Evolutionary conservation across 2,329 filamentous ascomycete genomes (phyloP), one percentile per base, ranked within the genome.

Genomic region (Alternaria rosae): DNA sequence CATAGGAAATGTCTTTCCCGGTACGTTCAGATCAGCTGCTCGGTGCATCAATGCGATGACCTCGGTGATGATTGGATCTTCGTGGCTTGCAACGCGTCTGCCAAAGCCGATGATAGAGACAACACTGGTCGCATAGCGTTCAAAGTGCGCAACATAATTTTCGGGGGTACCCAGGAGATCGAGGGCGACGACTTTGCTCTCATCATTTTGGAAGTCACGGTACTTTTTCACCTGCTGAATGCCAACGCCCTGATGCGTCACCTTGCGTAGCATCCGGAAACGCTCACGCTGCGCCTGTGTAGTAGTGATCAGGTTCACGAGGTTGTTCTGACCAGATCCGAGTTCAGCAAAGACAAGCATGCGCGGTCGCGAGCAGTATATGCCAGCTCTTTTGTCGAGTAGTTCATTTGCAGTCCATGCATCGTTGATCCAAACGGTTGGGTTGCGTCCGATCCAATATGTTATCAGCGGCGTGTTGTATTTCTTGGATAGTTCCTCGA

Each of bases 31-130:
- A 57, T 87, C 85, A 3, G 85, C 86, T 1, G 86, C 85, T 56
- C 85, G 80, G 59, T 88, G 84, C 82, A 88, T 85, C 30, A 86
- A 77, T 1, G 85, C 83, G 59, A 88, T 85, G n/a, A 86, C 86
- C 69, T 88, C 86, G 4, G 85, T 86, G 62, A 88, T 85, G 68
- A 87, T 86, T 5, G 86, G 85, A 66, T 88, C 86, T 15, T 83
- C 78, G 68, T 76, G 83, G 54, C 73, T 82, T 9, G 81, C 81
- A 1, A 87, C 82, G 10, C 87, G 78, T 8, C 86, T 78, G 1
- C 86, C 86, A 68, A 87, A 88, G 0, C 84, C 87, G 62, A 88
- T 86, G 53, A 86, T 85, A 9, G 82, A 85, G 0, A 86, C 83
- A 1, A 86, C 85, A 52, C 83, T 85, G 0, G 84, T 85, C 11